phyloP scores from a whole-genome alignment of 2,329 filamentous ascomycete genomes.

The Zymoseptoria pseudotritici region DNA sequence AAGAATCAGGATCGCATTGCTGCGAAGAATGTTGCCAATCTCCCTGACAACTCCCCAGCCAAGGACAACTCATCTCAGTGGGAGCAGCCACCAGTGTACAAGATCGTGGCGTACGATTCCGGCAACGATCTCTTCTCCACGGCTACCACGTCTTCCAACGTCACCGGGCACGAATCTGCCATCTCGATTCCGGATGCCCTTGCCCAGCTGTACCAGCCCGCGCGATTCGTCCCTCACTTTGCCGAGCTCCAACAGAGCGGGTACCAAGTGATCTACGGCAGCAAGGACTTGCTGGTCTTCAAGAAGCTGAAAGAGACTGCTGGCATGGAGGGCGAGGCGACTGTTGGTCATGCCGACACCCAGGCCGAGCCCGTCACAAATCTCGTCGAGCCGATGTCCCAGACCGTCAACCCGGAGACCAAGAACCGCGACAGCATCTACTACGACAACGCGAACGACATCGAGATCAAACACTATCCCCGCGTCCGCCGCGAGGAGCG shows the following conservation, averaged over 20 bases:
- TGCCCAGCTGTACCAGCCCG: conserved; percentile 53
- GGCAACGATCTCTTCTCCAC: conserved; percentile 50
- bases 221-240: conserved; percentile 60
- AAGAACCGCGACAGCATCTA: conserved; percentile 22
- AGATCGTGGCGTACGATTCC: conserved; percentile 59
- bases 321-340: conserved; percentile 4
- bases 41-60: not conserved
- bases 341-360: conserved; percentile 8
- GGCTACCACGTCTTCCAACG: conserved; percentile 51
- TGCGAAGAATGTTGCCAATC: not conserved
- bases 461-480: conserved; percentile 37
- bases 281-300: conserved; percentile 58
- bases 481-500: conserved; percentile 41
- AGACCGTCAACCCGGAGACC: conserved; percentile 44
- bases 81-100: conserved; percentile 45
- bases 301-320: conserved; percentile 47
- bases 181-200: conserved; percentile 55
- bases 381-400: conserved; percentile 4
- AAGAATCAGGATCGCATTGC: not conserved
- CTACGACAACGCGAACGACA: conserved; percentile 24
- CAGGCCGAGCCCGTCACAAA: conserved; percentile 4
- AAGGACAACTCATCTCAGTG: conserved; percentile 13
- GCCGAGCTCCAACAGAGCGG: conserved; percentile 51
- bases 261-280: conserved; percentile 59
- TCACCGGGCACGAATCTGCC: conserved; percentile 44